These are phyloP conservation scores for Biancaea sappan DNA, from an alignment of 306 rosid genomes.

Conservation along the genomic window DNA sequence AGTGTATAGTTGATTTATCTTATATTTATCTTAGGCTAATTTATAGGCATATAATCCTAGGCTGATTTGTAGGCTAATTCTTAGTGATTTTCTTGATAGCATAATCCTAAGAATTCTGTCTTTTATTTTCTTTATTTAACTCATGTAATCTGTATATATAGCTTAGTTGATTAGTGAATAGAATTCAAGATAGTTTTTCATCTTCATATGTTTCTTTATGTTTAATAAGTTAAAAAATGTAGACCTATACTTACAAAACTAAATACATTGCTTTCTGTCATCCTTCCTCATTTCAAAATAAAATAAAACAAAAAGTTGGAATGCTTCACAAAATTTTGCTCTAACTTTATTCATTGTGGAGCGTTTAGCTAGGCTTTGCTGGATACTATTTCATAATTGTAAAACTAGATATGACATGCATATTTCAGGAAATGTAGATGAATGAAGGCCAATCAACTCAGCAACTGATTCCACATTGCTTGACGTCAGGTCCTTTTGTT, in stretches of 20 bases:
- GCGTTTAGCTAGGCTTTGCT: conserved; percentile 18
- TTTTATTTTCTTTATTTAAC: too few relatives aligned
- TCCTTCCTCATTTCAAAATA: conserved; percentile 8
- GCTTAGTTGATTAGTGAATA: too few relatives aligned
- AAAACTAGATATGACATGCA: conserved; percentile 8
- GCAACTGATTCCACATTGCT: conserved; percentile 93
- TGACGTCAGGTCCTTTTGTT: conserved; percentile 87
- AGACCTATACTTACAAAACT: conserved; percentile 48
- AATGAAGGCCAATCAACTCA: conserved; percentile 38
- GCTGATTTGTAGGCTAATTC: too few relatives aligned
- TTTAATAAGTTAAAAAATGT: too few relatives aligned
- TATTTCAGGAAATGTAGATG: conserved; percentile 3
- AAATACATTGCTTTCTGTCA: background rate
- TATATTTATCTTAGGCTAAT: too few relatives aligned
- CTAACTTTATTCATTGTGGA: conserved; percentile 8
- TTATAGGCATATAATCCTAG: too few relatives aligned
- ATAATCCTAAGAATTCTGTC: too few relatives aligned
- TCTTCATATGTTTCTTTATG: too few relatives aligned
- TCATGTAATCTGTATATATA: too few relatives aligned
- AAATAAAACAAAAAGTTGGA: background rate
- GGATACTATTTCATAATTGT: background rate
- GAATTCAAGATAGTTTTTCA: too few relatives aligned
- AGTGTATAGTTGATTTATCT: too few relatives aligned
- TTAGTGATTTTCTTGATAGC: too few relatives aligned
- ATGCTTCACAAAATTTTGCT: conserved; percentile 22